phyloP scores from a whole-genome alignment of 345 rosid species.

The Schrenkiella parvula region DNA sequence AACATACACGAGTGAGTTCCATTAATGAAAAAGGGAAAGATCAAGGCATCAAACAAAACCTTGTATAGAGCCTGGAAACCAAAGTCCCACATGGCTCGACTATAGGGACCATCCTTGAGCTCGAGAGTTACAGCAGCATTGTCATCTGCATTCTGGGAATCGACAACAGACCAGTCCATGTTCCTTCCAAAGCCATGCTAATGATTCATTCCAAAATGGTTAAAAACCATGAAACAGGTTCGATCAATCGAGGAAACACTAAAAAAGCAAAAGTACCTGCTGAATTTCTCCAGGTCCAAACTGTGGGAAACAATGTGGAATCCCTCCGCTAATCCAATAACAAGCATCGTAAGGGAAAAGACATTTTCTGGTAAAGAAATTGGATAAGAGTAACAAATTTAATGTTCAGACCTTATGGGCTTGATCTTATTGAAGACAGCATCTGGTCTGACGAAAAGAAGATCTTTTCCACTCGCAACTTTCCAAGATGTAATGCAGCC shows the following conservation, averaged over 20 bases:
- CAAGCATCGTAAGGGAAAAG: not conserved
- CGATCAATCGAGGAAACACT: not conserved
- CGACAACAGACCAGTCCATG: slow-evolving; percentile 82
- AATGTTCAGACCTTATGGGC: slow-evolving; percentile 58
- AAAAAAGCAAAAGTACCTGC: slow-evolving; percentile 49
- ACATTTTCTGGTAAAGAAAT: not conserved
- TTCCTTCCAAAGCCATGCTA: slow-evolving; percentile 97
- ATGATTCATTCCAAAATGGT: slow-evolving; percentile 18
- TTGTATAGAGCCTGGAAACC: slow-evolving; percentile 79
- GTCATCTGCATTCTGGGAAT: slow-evolving; percentile 59
- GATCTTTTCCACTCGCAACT: slow-evolving; percentile 63
- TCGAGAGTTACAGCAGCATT: slow-evolving; percentile 66
- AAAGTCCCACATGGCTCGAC: slow-evolving; percentile 93
- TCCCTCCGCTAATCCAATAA: slow-evolving; percentile 68
- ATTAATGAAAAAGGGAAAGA: not conserved
- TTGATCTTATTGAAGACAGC: slow-evolving; percentile 90
- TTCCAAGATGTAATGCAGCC: slow-evolving; percentile 95
- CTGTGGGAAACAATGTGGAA: slow-evolving; percentile 98
- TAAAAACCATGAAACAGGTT: not conserved
- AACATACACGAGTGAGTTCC: slow-evolving; percentile 9
- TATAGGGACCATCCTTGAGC: slow-evolving; percentile 79
- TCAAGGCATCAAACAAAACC: slow-evolving; percentile 30
- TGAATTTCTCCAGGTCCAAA: slow-evolving; percentile 90
- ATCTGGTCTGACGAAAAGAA: slow-evolving; percentile 90
- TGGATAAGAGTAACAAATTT: not conserved